Conservation (phyloP, 768 basidiomycete species). For the Clitopilus passeckerianus region DNA sequence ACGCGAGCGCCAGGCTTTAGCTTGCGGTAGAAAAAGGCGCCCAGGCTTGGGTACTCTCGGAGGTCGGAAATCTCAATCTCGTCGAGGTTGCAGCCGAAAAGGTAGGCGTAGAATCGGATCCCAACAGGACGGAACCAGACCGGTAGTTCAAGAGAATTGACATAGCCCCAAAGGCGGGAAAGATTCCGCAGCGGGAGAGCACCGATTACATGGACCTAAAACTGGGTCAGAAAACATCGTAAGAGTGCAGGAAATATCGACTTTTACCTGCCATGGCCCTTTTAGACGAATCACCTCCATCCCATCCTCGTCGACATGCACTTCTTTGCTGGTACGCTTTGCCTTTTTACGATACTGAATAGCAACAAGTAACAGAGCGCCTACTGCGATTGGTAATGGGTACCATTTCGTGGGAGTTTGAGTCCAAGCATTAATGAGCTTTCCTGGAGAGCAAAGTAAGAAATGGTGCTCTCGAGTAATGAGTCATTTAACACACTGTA, state of each 20-base stretch:
- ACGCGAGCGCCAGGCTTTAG: conserved; percentile 81
- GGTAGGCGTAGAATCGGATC: conserved; percentile 75
- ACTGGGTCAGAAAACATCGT: not conserved
- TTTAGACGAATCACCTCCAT: conserved; percentile 75
- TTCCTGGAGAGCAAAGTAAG: conserved; percentile 34
- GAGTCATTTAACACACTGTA: conserved; percentile 38
- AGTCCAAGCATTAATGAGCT: conserved; percentile 73
- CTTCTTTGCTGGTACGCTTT: conserved; percentile 48
- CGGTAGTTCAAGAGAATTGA: conserved; percentile 91
- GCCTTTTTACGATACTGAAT: conserved; percentile 68
- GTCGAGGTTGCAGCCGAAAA: conserved; percentile 93
- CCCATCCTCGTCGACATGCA: conserved; percentile 79
- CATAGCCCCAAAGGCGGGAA: conserved; percentile 95
- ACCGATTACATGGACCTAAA: conserved; percentile 91
- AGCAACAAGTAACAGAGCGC: conserved; percentile 79
- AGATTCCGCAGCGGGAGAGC: conserved; percentile 92
- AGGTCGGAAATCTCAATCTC: conserved; percentile 84
- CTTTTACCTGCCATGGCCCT: conserved; percentile 84
- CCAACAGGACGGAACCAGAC: conserved; percentile 94
- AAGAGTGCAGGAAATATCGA: conserved; percentile 18
- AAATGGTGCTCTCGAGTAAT: conserved; percentile 1
- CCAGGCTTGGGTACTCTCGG: conserved; percentile 76
- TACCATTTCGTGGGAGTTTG: conserved; percentile 94
- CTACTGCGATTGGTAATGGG: conserved; percentile 86
- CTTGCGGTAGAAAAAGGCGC: conserved; percentile 92